Percentiles rank a stretch among this genome's conserved stretches.
Conservation (phyloP, 2,329 filamentous ascomycete species). For the Venturia effusa region DNA sequence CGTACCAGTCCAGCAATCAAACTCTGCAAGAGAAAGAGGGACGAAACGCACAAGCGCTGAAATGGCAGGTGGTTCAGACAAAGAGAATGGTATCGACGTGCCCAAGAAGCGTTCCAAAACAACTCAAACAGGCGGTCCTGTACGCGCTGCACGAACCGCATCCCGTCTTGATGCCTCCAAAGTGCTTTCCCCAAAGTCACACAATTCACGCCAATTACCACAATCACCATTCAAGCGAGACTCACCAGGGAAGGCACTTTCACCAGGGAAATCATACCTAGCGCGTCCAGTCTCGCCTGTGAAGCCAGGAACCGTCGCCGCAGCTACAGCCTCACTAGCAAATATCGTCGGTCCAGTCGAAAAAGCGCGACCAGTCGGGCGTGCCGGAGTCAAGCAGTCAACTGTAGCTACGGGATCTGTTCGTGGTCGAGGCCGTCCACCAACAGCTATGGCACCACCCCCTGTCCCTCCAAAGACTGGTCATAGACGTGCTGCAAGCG, state of each 20-base stretch:
- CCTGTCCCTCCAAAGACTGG: constrained; percentile 25
- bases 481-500: constrained; percentile 42
- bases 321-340: constrained; percentile 9
- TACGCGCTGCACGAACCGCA: constrained; percentile 21
- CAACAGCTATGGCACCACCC: constrained; percentile 25
- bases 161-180: constrained; percentile 35
- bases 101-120: constrained; percentile 54
- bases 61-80: constrained; percentile 45
- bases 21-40: constrained; percentile 13
- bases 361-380: constrained; percentile 25
- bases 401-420: constrained; percentile 12
- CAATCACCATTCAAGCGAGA: constrained; percentile 39
- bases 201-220: constrained; percentile 61
- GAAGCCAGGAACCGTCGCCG: constrained; percentile 14
- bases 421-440: constrained; percentile 17
- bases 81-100: constrained; percentile 63
- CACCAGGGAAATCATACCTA: constrained; percentile 48
- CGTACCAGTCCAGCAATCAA: constrained; percentile 13
- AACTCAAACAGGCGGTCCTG: constrained; percentile 24
- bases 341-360: constrained; percentile 7
- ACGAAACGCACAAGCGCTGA: constrained; percentile 31
- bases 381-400: constrained; percentile 24
- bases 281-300: constrained; percentile 50
- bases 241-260: constrained; percentile 18
- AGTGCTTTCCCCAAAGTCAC: constrained; percentile 71